Percentiles rank a stretch among this genome's conserved stretches.
Conservation (phyloP, 2,329 filamentous ascomycete species). For the Sporothrix luriei region DNA sequence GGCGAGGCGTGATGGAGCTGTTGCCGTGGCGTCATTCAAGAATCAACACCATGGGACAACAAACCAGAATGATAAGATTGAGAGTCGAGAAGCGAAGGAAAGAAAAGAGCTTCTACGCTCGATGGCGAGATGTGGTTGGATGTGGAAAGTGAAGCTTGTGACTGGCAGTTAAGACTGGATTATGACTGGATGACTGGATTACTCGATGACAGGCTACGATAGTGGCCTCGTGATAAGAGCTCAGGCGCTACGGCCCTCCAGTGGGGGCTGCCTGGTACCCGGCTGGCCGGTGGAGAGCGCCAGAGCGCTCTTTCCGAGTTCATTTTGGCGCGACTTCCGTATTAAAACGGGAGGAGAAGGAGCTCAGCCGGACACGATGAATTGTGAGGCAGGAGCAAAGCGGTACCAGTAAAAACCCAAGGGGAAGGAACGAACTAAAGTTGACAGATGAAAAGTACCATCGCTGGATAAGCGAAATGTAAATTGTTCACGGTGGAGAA, state of each 20-base stretch:
- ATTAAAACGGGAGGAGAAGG: background rate
- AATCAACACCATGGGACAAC: background rate
- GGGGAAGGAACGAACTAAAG: background rate
- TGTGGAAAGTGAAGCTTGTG: background rate
- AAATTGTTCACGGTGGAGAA: no score
- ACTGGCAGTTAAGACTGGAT: no score
- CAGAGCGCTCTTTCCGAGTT: conserved; percentile 18
- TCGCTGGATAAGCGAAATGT: background rate
- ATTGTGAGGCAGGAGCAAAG: background rate
- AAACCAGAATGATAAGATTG: background rate
- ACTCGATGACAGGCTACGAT: conserved; percentile 21
- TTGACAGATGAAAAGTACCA: background rate
- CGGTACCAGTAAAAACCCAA: background rate
- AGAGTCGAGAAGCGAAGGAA: background rate
- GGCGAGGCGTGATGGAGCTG: background rate
- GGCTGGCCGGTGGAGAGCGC: background rate
- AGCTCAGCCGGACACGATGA: no score
- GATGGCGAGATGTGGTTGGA: background rate
- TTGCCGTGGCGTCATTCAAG: background rate
- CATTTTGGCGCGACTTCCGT: background rate
- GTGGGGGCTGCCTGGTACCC: conserved; percentile 17
- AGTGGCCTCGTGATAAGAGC: conserved; percentile 30
- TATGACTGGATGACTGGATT: no score
- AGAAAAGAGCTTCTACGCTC: background rate
- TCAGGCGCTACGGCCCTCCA: no score